Conservation (phyloP, 805 yeast genomes). For the Candida glaebosa region DNA sequence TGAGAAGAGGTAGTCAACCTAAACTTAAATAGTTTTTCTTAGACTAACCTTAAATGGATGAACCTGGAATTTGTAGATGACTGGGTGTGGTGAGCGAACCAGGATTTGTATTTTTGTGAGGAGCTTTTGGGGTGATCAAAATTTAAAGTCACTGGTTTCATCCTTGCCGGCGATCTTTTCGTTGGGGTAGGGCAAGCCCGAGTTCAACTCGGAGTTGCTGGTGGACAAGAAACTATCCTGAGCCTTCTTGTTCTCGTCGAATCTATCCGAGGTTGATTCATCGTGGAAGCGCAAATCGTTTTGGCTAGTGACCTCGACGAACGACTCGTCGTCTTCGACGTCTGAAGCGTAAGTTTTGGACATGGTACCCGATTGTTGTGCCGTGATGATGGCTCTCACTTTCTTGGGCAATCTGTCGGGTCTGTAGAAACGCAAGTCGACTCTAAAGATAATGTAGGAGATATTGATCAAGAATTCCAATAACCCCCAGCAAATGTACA, state of each 20-base stretch:
- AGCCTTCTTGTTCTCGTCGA: background rate
- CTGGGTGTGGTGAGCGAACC: too few species aligned
- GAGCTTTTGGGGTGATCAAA: too few species aligned
- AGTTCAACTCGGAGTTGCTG: background rate
- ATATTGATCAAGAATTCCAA: conserved; percentile 57
- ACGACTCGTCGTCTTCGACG: conserved; percentile 15
- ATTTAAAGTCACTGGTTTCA: conserved; percentile 4
- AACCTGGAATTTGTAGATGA: too few species aligned
- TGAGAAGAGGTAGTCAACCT: too few species aligned
- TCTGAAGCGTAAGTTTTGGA: conserved; percentile 24
- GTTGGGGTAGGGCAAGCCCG: conserved; percentile 3
- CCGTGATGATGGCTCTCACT: conserved; percentile 39
- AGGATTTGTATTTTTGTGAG: too few species aligned
- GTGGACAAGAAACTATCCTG: background rate
- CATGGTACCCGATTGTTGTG: conserved; percentile 34
- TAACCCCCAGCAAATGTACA: conserved; percentile 69
- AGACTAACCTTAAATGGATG: too few species aligned
- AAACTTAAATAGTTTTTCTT: too few species aligned
- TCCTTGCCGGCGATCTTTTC: conserved; percentile 1
- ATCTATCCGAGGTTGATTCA: background rate
- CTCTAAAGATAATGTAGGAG: conserved; percentile 58
- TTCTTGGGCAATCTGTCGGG: conserved; percentile 54
- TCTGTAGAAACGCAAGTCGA: conserved; percentile 75
- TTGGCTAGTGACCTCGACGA: conserved; percentile 1
- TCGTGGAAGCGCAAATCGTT: conserved; percentile 4